A percentile compares a stretch with the other conserved stretches of the same genome.
Conservation (phyloP, 2,329 filamentous ascomycete genomes). For the Cladosporium sp. region DNA sequence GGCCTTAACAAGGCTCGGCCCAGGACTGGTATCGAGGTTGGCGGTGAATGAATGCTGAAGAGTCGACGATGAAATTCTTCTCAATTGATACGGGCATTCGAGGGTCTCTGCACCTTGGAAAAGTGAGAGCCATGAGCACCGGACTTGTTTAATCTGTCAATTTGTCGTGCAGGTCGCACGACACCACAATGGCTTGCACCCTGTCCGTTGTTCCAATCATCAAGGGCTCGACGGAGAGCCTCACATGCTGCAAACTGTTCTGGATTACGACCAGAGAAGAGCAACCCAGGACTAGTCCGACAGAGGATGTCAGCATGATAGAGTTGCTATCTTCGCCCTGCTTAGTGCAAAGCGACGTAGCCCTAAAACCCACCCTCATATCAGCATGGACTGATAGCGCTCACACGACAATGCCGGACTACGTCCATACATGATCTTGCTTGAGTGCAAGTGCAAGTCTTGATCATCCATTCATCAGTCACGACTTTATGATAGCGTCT, state of each 20-base stretch:
- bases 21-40: constrained; percentile 43
- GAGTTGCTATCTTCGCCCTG: not conserved
- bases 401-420: not conserved
- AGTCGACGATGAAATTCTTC: not conserved
- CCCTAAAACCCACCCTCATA: not conserved
- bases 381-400: not conserved
- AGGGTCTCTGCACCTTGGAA: not conserved
- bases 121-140: not conserved
- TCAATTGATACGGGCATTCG: not conserved
- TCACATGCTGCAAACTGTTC: not conserved
- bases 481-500: not conserved
- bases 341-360: not conserved
- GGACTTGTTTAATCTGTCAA: not conserved
- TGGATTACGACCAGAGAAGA: not conserved
- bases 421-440: not conserved
- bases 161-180: not conserved
- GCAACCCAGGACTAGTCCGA: not conserved
- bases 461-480: not conserved
- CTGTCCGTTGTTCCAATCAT: not conserved
- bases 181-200: not conserved
- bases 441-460: not conserved
- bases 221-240: not conserved
- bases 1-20: constrained; percentile 76
- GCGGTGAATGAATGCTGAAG: constrained; percentile 8
- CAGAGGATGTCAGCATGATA: not conserved